Base-by-base conservation (phyloP, 805 yeast genomes). In the Kluyveromyces wickerhamii region DNA sequence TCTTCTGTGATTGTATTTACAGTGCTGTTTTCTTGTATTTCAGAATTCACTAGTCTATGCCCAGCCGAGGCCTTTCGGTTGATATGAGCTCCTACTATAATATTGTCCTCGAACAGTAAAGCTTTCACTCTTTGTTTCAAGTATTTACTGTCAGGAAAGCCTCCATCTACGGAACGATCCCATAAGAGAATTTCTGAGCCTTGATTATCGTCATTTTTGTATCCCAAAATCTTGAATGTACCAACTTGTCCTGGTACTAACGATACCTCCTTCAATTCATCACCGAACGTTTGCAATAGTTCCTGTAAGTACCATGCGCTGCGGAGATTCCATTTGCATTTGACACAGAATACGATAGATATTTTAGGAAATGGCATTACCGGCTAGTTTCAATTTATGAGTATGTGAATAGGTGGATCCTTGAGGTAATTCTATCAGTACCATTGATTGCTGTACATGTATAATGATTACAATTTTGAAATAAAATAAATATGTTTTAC, bases 281-380 rank as follows among this genome's bases (percentile, higher is more conserved):
- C 54, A 3, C 77, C 78, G 55, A 85, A 87, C 0, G 96, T 87
- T 49, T 81, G 85, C n/a, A 86, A 59, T 1, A 87, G 62, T 56
- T 86, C 96, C 52, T 83, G 95, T 21, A 76, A 63, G 46, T 84
- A 84, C 95, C 95, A 87, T 0, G 84, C 70, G 2, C 95, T 94
- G 9, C 96, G 63, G 30, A 84, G 69, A 47, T 82, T 81, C 96
- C 96, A 86, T 49, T 81, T 80, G 64, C 96, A 86, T 51, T 71
- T 74, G 24, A 81, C 79, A 52, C 96, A 86, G 59, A 79, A 86
- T 44, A 72, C 68, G 27, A 86, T 84, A 4, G 74, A 61, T 2
- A 86, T 71, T 28, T 75, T 63, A 2, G 94, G 92, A 39, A 66
- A 75, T 20, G 52, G 47, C 54, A 49, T 47, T 27, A 16, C 25